Evolutionary conservation across 2,329 filamentous ascomycete genomes (phyloP).

Genomic region (Fusarium cicatricum): DNA sequence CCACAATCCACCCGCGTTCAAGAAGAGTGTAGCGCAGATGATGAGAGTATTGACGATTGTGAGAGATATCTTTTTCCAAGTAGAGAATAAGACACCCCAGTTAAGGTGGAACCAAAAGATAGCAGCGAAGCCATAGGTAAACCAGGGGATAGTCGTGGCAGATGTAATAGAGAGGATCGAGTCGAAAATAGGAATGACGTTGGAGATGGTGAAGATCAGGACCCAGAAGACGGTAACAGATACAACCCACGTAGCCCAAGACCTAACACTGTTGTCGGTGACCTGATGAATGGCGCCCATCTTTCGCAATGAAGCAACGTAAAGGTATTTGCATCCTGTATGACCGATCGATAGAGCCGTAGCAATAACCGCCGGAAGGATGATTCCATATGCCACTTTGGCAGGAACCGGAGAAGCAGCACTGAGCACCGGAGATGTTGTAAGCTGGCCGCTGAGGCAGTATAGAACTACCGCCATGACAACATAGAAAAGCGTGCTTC

Average conservation of each 20-base stretch:
- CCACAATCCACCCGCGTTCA: constrained; percentile 40
- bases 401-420: constrained; percentile 33
- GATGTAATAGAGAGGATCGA: constrained; percentile 41
- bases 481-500: constrained; percentile 38
- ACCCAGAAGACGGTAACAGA: constrained; percentile 37
- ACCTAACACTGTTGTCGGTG: constrained; percentile 33
- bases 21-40: constrained; percentile 31
- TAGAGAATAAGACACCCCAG: constrained; percentile 20
- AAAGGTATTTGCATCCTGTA: constrained; percentile 41
- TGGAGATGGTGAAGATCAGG: constrained; percentile 39
- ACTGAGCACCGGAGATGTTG: constrained; percentile 35
- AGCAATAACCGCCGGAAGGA: constrained; percentile 36
- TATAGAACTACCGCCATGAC: constrained; percentile 37
- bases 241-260: constrained; percentile 41
- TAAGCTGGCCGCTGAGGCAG: constrained; percentile 36
- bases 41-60: constrained; percentile 33
- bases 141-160: constrained; percentile 40
- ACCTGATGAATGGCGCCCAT: constrained; percentile 32
- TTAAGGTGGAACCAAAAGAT: constrained; percentile 42
- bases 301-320: constrained; percentile 26
- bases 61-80: constrained; percentile 31
- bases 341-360: constrained; percentile 39
- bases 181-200: constrained; percentile 43
- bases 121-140: constrained; percentile 36
- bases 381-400: constrained; percentile 41